phyloP scores from a whole-genome alignment of 2,329 filamentous ascomycete species.

The Cercospora sojina region DNA sequence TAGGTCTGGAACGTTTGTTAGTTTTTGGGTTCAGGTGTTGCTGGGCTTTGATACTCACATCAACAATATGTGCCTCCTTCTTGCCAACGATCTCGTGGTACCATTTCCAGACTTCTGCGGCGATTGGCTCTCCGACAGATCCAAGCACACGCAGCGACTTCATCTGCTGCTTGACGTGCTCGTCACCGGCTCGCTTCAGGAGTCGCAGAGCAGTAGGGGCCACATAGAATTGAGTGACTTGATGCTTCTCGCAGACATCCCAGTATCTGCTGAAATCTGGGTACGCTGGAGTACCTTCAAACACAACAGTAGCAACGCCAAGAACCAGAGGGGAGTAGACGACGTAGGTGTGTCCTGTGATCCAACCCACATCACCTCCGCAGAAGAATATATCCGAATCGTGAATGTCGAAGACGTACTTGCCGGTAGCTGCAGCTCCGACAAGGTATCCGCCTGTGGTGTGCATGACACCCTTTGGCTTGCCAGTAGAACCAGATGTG shows the following conservation, averaged over 20 bases:
- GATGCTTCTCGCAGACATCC: conserved; percentile 95
- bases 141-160: conserved; percentile 84
- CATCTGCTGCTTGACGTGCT: conserved; percentile 89
- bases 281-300: conserved; percentile 96
- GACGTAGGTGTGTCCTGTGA: conserved; percentile 97
- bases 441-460: conserved; percentile 94
- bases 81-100: conserved; percentile 95
- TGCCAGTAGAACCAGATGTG: conserved; percentile 95
- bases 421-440: conserved; percentile 87
- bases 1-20: conserved; percentile 67
- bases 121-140: conserved; percentile 95
- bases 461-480: conserved; percentile 99
- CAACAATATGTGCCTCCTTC: conserved; percentile 87
- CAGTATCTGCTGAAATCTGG: conserved; percentile 98
- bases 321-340: conserved; percentile 93
- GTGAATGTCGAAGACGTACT: conserved; percentile 99
- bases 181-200: conserved; percentile 90
- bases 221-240: conserved; percentile 97
- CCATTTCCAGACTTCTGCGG: conserved; percentile 99
- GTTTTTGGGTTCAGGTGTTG: neutral
- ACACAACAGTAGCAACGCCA: conserved; percentile 91
- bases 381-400: conserved; percentile 94
- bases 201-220: conserved; percentile 90
- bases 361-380: conserved; percentile 97
- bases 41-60: conserved; percentile 62